phyloP scores from a whole-genome alignment of 352 stramenopile species.

The Bremia lactucae region DNA sequence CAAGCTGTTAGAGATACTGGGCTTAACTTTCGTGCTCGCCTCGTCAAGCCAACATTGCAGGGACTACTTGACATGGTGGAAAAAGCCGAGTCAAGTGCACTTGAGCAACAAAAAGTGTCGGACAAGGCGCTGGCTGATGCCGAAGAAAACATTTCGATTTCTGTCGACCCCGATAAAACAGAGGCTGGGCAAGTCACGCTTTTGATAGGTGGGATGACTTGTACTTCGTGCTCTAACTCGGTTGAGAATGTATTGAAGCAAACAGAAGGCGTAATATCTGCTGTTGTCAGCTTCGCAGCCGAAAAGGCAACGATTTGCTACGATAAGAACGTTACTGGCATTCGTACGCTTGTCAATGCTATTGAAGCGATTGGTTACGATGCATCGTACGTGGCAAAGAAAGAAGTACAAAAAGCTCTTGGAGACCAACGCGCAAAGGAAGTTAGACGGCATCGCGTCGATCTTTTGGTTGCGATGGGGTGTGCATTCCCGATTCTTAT shows the following conservation, averaged over 20 bases:
- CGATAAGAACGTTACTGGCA: constrained; percentile 59
- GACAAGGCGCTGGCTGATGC: constrained; percentile 5
- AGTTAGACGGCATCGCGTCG: constrained; percentile 63
- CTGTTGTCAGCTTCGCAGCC: constrained; percentile 79
- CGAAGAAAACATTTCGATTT: constrained; percentile 25
- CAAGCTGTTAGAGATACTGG: constrained; percentile 27
- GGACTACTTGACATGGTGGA: neutral
- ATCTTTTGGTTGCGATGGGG: constrained; percentile 81
- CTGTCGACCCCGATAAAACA: constrained; percentile 34
- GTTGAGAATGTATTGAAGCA: constrained; percentile 80
- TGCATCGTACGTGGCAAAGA: constrained; percentile 52
- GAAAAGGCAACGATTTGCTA: constrained; percentile 77
- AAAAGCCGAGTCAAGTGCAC: constrained; percentile 1
- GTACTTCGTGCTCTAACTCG: constrained; percentile 87
- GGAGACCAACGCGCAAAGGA: constrained; percentile 74
- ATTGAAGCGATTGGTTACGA: constrained; percentile 88
- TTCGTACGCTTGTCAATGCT: constrained; percentile 78
- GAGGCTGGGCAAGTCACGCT: constrained; percentile 57
- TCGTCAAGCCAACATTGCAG: constrained; percentile 7
- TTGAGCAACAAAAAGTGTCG: constrained; percentile 1
- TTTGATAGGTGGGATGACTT: constrained; percentile 86
- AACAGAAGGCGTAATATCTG: constrained; percentile 61
- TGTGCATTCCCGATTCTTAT: constrained; percentile 92
- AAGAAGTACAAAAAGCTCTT: constrained; percentile 68
- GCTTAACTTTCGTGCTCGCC: constrained; percentile 16